phyloP scores from a whole-genome alignment of 106 monocot genomes.

The Hemerocallis citrina region DNA sequence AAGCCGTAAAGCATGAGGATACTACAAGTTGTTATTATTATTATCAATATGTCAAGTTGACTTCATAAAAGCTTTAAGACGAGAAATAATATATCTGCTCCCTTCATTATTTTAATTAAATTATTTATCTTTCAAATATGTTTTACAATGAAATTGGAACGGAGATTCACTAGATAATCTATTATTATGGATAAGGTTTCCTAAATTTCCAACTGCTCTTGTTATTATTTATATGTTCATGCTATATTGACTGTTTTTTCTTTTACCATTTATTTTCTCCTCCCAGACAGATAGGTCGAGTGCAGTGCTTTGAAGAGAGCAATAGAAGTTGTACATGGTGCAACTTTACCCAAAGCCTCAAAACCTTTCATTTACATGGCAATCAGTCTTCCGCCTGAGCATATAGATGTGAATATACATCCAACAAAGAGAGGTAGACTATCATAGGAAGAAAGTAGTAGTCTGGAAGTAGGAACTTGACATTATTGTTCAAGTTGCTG shows the following conservation, averaged over 20 bases:
- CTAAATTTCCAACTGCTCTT: neutral
- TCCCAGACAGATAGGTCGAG: slow-evolving; percentile 89
- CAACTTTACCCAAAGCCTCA: slow-evolving; percentile 92
- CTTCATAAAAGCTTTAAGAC: neutral
- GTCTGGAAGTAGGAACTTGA: neutral
- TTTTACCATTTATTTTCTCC: neutral
- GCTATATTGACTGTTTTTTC: neutral
- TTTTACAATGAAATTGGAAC: neutral
- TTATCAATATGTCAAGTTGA: too few species aligned
- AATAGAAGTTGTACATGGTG: slow-evolving; percentile 91
- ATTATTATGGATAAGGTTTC: neutral
- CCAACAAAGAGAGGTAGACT: slow-evolving; percentile 69
- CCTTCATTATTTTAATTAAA: neutral
- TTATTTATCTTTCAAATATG: neutral
- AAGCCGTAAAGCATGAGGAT: too few species aligned
- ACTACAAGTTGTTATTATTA: too few species aligned
- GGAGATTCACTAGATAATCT: neutral
- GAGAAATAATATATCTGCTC: neutral
- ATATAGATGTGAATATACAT: slow-evolving; percentile 98
- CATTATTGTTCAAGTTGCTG: too few species aligned
- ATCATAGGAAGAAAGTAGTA: neutral
- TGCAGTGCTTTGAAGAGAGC: slow-evolving; percentile 88
- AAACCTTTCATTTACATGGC: slow-evolving; percentile 99
- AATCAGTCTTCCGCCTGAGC: slow-evolving; percentile 78
- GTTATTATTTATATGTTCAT: neutral